A percentile compares a stretch with the other conserved stretches of the same genome.
Conservation (phyloP, 495 filamentous ascomycete genomes). For the Geopyxis carbonaria region DNA sequence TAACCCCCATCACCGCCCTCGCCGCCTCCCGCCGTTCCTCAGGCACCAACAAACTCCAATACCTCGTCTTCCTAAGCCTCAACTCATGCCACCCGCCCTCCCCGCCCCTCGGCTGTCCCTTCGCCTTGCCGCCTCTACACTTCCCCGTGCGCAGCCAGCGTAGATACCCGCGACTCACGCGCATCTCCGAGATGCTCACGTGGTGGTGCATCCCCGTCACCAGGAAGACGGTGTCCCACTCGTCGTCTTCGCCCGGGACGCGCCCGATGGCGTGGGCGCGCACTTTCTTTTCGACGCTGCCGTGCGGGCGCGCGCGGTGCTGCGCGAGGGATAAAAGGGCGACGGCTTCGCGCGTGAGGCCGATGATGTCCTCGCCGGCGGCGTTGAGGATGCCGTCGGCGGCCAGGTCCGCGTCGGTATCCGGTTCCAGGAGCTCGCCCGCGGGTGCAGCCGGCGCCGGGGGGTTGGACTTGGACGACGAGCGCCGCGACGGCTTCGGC, state of each 20-base stretch:
- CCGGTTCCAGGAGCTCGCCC: constrained; percentile 15
- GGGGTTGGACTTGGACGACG: constrained; percentile 7
- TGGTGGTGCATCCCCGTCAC: constrained; percentile 22
- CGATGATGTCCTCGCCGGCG: constrained; percentile 18
- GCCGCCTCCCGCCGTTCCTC: constrained; percentile 20
- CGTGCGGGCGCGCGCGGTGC: constrained; percentile 15
- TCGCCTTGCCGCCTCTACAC: constrained; percentile 14
- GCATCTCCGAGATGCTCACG: constrained; percentile 15
- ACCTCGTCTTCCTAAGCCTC: constrained; percentile 19
- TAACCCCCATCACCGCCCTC: constrained; percentile 12
- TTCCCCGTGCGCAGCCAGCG: constrained; percentile 23
- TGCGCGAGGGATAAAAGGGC: constrained; percentile 20
- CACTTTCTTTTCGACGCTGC: constrained; percentile 20
- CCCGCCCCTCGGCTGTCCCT: constrained; percentile 16
- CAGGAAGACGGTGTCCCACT: constrained; percentile 25
- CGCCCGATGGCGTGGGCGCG: constrained; percentile 18
- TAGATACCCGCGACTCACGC: constrained; percentile 20
- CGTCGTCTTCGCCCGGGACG: constrained; percentile 6
- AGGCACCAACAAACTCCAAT: constrained; percentile 19
- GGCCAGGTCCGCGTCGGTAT: constrained; percentile 8
- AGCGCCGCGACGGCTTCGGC: not conserved
- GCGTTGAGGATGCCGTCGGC: constrained; percentile 14
- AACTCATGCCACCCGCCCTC: constrained; percentile 21
- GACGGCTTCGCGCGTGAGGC: constrained; percentile 17
- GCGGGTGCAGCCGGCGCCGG: constrained; percentile 3